Conservation (phyloP, 2,329 filamentous ascomycete genomes). For the Beauveria sp. region DNA sequence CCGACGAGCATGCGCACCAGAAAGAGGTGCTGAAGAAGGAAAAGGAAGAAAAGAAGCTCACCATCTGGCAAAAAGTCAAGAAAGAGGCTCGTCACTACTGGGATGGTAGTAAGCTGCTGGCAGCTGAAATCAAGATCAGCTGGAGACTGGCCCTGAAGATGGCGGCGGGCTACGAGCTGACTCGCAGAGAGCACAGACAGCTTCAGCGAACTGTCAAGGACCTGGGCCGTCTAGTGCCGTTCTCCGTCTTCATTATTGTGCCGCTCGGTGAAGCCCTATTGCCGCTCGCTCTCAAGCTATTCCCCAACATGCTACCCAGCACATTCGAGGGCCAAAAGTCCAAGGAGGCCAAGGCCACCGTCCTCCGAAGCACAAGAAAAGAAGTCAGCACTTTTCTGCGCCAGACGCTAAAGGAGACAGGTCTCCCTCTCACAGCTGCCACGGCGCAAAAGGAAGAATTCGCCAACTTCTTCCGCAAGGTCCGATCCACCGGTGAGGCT, state of each 20-base stretch:
- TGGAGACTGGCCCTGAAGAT: constrained; percentile 89
- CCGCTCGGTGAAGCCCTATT: constrained; percentile 91
- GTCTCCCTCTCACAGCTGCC: constrained; percentile 74
- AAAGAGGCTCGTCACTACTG: constrained; percentile 92
- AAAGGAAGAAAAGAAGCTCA: constrained; percentile 79
- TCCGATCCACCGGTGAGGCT: constrained; percentile 81
- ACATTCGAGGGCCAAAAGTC: constrained; percentile 91
- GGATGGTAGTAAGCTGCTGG: constrained; percentile 95
- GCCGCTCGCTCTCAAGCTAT: constrained; percentile 84
- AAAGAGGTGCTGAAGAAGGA: constrained; percentile 47
- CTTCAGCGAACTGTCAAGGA: constrained; percentile 90
- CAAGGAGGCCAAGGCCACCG: constrained; percentile 80
- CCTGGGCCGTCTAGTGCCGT: constrained; percentile 84
- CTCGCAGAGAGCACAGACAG: constrained; percentile 86
- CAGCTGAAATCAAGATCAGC: constrained; percentile 88
- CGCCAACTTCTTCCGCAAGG: constrained; percentile 92
- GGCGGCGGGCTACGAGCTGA: constrained; percentile 95
- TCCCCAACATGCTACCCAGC: constrained; percentile 95
- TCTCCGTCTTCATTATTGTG: constrained; percentile 94
- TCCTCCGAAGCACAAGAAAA: constrained; percentile 77
- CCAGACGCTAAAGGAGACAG: constrained; percentile 85
- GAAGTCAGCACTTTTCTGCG: constrained; percentile 89
- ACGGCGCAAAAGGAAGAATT: constrained; percentile 92
- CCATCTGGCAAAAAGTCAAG: constrained; percentile 86
- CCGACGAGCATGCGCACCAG: constrained; percentile 53